These are phyloP conservation scores for Curvularia hawaiiensis DNA, from an alignment of 2,329 filamentous ascomycete genomes.

Conservation along the genomic window DNA sequence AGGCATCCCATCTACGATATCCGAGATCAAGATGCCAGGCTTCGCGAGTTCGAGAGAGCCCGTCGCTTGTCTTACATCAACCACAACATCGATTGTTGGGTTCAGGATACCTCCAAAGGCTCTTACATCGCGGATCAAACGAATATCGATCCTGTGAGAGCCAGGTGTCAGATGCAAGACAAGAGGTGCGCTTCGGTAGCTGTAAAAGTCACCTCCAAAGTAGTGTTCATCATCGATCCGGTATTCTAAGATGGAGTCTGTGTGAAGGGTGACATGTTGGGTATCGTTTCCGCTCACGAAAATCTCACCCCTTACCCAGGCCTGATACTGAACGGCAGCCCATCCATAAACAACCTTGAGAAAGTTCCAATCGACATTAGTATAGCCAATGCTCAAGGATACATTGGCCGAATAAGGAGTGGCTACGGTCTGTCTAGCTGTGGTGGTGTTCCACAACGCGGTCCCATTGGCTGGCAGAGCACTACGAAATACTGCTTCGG, in stretches of 20 bases:
- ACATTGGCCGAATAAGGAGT: slow-evolving; percentile 41
- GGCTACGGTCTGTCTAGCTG: slow-evolving; percentile 39
- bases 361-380: slow-evolving; percentile 59
- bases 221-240: slow-evolving; percentile 58
- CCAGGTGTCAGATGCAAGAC: slow-evolving; percentile 58
- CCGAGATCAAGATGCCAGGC: slow-evolving; percentile 54
- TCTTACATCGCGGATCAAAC: slow-evolving; percentile 62
- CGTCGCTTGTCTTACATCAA: slow-evolving; percentile 29
- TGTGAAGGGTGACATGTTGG: slow-evolving; percentile 51
- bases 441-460: slow-evolving; percentile 54
- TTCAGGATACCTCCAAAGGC: slow-evolving; percentile 59
- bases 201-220: slow-evolving; percentile 64
- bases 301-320: slow-evolving; percentile 61
- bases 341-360: slow-evolving; percentile 63
- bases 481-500: slow-evolving; percentile 53
- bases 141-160: slow-evolving; percentile 57
- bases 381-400: slow-evolving; percentile 54
- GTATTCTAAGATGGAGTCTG: slow-evolving; percentile 58
- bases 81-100: slow-evolving; percentile 52
- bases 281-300: slow-evolving; percentile 43
- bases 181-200: slow-evolving; percentile 56
- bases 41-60: slow-evolving; percentile 41
- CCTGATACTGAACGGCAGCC: slow-evolving; percentile 64
- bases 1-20: slow-evolving; percentile 56
- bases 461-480: slow-evolving; percentile 58